These are phyloP conservation scores for Cladosporium sp. DNA, from an alignment of 2,329 filamentous ascomycete species.

Conservation along the genomic window DNA sequence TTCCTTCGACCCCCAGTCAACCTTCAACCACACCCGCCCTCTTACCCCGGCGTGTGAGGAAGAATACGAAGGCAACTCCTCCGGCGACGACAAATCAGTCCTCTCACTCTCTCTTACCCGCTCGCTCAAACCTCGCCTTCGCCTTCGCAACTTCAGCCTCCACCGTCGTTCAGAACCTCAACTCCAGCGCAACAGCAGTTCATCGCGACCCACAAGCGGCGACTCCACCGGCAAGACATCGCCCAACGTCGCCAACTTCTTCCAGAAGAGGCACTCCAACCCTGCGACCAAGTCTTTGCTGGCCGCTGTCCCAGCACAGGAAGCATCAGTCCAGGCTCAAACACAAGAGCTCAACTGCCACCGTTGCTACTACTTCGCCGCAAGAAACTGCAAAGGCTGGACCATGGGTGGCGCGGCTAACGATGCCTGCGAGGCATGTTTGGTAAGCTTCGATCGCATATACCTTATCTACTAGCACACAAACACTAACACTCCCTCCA, in stretches of 20 bases:
- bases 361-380: constrained; percentile 39
- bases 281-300: constrained; percentile 19
- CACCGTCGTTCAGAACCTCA: constrained; percentile 4
- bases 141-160: constrained; percentile 14
- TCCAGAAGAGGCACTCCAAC: constrained; percentile 11
- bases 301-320: constrained; percentile 20
- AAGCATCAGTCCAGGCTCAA: constrained; percentile 6
- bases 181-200: constrained; percentile 13
- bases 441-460: constrained; percentile 19
- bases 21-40: constrained; percentile 24
- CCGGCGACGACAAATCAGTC: constrained; percentile 26
- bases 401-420: constrained; percentile 36
- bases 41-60: constrained; percentile 33
- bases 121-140: constrained; percentile 17
- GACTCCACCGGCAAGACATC: constrained; percentile 7
- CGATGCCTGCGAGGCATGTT: constrained; percentile 37
- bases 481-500: constrained; percentile 22
- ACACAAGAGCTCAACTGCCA: constrained; percentile 35
- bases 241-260: constrained; percentile 2
- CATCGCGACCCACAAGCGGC: constrained; percentile 2
- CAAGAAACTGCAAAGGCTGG: constrained; percentile 39
- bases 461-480: neutral
- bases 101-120: constrained; percentile 5
- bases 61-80: constrained; percentile 22
- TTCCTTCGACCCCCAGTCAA: constrained; percentile 22